These are phyloP conservation scores for Candida qinlingensis DNA, from an alignment of 805 yeast genomes.

Conservation along the genomic window DNA sequence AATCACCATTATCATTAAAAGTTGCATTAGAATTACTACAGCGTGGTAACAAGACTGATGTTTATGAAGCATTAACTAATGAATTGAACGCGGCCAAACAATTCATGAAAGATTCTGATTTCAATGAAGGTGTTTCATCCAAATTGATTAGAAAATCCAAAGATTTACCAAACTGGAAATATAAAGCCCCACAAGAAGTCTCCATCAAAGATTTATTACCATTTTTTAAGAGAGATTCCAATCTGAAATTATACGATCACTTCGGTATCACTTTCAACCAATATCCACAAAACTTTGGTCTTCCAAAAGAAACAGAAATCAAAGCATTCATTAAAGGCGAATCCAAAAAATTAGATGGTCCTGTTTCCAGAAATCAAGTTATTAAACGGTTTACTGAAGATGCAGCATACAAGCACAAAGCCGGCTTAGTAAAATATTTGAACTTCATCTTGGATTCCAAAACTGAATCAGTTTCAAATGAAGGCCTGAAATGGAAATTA, in stretches of 20 bases:
- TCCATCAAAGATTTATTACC: conserved; percentile 27
- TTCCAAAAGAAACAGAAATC: conserved; percentile 69
- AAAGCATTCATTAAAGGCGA: conserved; percentile 63
- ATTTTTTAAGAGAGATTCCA: conserved; percentile 26
- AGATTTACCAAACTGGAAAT: conserved; percentile 45
- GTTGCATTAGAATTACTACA: conserved; percentile 66
- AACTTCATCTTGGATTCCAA: conserved; percentile 43
- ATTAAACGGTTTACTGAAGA: conserved; percentile 51
- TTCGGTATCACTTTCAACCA: conserved; percentile 35
- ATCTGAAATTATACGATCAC: conserved; percentile 25
- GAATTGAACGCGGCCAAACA: conserved; percentile 77
- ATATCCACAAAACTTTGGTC: conserved; percentile 57
- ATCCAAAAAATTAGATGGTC: conserved; percentile 9
- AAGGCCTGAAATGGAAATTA: conserved; percentile 18
- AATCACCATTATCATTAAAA: conserved; percentile 77
- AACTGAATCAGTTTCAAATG: conserved; percentile 6
- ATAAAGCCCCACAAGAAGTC: conserved; percentile 35
- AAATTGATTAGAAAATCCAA: conserved; percentile 58
- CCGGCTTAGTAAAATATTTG: conserved; percentile 60
- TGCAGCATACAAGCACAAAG: conserved; percentile 38
- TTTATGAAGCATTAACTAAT: conserved; percentile 60
- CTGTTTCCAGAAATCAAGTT: conserved; percentile 58
- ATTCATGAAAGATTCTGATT: conserved; percentile 61
- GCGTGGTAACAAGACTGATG: conserved; percentile 50
- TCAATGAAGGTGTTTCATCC: conserved; percentile 63